Percentiles rank a stretch among this genome's conserved stretches.
These are phyloP conservation scores for Arabidopsis arenosa DNA, from an alignment of 345 rosid species.

Conservation along the genomic window DNA sequence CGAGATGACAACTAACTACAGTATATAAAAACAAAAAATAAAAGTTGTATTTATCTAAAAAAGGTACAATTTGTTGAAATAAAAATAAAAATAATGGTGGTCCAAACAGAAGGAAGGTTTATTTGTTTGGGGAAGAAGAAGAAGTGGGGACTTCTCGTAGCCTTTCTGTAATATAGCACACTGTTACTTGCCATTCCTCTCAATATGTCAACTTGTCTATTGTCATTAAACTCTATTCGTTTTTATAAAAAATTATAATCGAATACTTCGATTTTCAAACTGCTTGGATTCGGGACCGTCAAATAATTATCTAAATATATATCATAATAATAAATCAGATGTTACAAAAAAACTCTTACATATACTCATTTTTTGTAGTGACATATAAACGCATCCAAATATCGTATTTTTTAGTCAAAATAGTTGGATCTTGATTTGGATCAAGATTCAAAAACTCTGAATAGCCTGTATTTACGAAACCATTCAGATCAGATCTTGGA, in stretches of 20 bases:
- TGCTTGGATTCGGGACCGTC: too few relatives aligned
- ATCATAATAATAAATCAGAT: too few relatives aligned
- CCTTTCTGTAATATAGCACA: slow-evolving; percentile 30
- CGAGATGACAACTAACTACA: slow-evolving; percentile 22
- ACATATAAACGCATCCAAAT: not conserved
- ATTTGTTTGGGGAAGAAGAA: slow-evolving; percentile 27
- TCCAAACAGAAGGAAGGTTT: slow-evolving; percentile 16
- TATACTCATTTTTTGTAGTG: too few relatives aligned
- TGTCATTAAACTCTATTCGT: not conserved
- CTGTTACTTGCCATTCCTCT: slow-evolving; percentile 36
- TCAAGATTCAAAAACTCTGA: not conserved
- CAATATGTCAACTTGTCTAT: slow-evolving; percentile 27
- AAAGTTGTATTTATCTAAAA: not conserved
- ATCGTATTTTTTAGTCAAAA: not conserved
- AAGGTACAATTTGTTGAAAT: not conserved
- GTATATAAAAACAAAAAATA: not conserved
- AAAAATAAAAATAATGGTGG: slow-evolving; percentile 23
- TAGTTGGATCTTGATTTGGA: not conserved
- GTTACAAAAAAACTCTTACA: too few relatives aligned
- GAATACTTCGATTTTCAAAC: too few relatives aligned
- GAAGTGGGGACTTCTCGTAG: slow-evolving; percentile 25
- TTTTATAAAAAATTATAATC: too few relatives aligned
- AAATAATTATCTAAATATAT: too few relatives aligned
- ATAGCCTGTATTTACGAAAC: not conserved
- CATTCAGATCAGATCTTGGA: not conserved